phyloP scores from a whole-genome alignment of 192 early-diverging fungal genomes.

The Linnemannia elongata region DNA sequence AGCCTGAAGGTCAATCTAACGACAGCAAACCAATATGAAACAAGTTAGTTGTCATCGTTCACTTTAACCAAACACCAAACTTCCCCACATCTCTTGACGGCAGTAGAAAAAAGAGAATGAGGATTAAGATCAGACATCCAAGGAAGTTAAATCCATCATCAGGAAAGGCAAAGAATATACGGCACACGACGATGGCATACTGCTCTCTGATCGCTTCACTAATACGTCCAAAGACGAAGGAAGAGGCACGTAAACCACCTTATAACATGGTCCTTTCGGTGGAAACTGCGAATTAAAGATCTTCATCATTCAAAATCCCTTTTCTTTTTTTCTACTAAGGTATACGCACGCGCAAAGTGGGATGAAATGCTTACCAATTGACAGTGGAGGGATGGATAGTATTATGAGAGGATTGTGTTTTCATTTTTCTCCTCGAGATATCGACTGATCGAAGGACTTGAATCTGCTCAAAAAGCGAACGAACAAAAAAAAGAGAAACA shows the following conservation, averaged over 20 bases:
- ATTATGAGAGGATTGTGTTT: neutral
- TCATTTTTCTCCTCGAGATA: neutral
- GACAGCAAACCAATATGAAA: neutral
- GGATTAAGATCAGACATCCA: conserved; percentile 54
- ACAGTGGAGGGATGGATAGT: neutral
- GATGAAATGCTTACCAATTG: conserved; percentile 13
- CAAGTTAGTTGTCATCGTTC: neutral
- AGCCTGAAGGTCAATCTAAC: neutral
- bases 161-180: conserved; percentile 42
- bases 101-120: neutral
- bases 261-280: conserved; percentile 58
- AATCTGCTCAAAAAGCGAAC: neutral
- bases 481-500: neutral
- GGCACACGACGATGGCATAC: conserved; percentile 59
- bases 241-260: conserved; percentile 38
- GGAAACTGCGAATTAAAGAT: conserved; percentile 58
- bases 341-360: too few relatives aligned
- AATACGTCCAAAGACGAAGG: conserved; percentile 25
- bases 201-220: conserved; percentile 60
- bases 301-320: conserved; percentile 48
- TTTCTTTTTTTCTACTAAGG: neutral
- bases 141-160: conserved; percentile 55
- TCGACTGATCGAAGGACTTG: neutral
- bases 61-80: neutral
- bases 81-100: neutral